Conservation (phyloP, 441 rosid species). For the Bruguiera hainesii region DNA sequence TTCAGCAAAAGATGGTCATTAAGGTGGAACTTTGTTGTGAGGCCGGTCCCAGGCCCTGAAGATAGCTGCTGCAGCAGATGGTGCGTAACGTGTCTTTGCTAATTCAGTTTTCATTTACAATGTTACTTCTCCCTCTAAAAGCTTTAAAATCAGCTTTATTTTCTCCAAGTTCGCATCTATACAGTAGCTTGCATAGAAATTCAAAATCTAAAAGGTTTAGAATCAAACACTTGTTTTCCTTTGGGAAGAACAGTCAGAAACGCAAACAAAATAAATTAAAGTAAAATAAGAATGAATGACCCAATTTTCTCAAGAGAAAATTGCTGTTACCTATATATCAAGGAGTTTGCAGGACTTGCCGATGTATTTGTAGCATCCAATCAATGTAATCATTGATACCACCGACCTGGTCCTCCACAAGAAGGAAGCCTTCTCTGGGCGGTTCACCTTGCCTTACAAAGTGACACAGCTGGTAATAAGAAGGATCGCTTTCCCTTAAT, state of each 20-base stretch:
- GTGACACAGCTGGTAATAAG: slow-evolving; percentile 67
- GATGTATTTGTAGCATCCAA: slow-evolving; percentile 79
- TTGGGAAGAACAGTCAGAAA: no score
- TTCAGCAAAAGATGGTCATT: slow-evolving; percentile 24
- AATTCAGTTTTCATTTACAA: background rate
- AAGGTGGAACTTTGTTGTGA: slow-evolving; percentile 16
- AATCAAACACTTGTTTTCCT: no score
- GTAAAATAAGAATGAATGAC: no score
- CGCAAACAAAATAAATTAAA: no score
- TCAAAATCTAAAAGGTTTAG: background rate
- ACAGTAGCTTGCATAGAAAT: background rate
- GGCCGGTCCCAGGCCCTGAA: slow-evolving; percentile 23
- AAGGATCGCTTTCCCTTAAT: slow-evolving; percentile 62
- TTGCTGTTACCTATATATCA: slow-evolving; percentile 42
- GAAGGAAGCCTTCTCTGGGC: slow-evolving; percentile 86
- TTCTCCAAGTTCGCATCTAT: background rate
- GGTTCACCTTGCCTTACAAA: slow-evolving; percentile 98
- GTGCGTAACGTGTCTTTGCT: background rate
- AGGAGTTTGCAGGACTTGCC: slow-evolving; percentile 78
- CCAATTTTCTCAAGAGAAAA: background rate
- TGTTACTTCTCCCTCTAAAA: background rate
- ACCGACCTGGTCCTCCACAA: slow-evolving; percentile 76
- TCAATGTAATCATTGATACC: slow-evolving; percentile 73
- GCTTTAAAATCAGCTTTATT: background rate
- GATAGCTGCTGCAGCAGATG: slow-evolving; percentile 15